These are phyloP conservation scores for Symbiodinium natans DNA, from an alignment of 73 alveolate species.

Conservation along the genomic window DNA sequence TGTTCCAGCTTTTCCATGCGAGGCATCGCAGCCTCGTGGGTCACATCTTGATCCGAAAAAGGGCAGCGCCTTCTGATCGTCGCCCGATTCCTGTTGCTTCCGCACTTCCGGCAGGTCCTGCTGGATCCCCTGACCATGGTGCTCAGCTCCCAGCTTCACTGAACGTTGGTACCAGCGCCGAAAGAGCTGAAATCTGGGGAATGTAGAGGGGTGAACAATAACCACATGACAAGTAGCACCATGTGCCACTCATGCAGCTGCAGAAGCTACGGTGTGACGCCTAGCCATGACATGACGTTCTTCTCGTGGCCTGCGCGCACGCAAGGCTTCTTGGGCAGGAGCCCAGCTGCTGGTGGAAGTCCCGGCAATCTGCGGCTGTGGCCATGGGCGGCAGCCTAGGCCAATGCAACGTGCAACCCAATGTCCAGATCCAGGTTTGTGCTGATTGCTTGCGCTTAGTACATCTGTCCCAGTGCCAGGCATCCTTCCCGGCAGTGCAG, in stretches of 20 bases:
- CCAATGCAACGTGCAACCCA: background rate
- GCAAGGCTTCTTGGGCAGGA: slow-evolving; percentile 56
- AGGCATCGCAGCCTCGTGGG: too few species aligned
- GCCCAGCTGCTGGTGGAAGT: slow-evolving; percentile 92
- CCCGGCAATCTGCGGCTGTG: slow-evolving; percentile 53
- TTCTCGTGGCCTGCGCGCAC: too few species aligned
- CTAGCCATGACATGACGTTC: too few species aligned
- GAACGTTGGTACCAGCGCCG: too few species aligned
- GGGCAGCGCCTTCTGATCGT: too few species aligned
- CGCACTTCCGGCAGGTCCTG: background rate
- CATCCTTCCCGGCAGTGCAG: slow-evolving; percentile 51
- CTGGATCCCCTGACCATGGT: background rate
- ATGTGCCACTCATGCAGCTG: too few species aligned
- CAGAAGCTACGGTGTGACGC: too few species aligned
- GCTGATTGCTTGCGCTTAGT: background rate
- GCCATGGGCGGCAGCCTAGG: slow-evolving; percentile 83
- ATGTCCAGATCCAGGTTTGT: too few species aligned
- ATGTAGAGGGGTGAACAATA: too few species aligned
- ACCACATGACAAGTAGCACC: too few species aligned
- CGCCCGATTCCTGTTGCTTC: background rate
- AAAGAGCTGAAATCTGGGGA: too few species aligned
- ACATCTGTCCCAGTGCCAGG: slow-evolving; percentile 26
- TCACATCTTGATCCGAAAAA: too few species aligned
- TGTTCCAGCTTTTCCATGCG: slow-evolving; percentile 64
- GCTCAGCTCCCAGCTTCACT: background rate